Conservation (phyloP, 805 yeast species). For the Myxozyma melibiosi region DNA sequence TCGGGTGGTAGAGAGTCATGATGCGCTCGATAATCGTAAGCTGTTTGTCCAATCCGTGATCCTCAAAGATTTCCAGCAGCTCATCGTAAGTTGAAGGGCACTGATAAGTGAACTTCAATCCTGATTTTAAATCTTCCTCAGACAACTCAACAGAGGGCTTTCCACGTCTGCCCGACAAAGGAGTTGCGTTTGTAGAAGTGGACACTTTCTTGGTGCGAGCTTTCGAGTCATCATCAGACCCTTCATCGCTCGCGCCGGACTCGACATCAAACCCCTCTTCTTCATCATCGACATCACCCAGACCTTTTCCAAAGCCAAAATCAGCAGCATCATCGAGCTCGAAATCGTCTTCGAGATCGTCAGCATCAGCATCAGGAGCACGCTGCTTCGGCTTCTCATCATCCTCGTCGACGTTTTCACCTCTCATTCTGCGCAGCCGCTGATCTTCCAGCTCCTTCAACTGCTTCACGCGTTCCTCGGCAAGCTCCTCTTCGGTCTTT, state of each 20-base stretch:
- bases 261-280: conserved; percentile 44
- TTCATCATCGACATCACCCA: conserved; percentile 47
- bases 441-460: conserved; percentile 41
- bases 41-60: conserved; percentile 59
- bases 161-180: neutral
- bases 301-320: conserved; percentile 39
- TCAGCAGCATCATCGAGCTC: conserved; percentile 48
- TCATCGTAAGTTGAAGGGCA: conserved; percentile 64
- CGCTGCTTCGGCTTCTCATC: conserved; percentile 53
- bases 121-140: conserved; percentile 21
- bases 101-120: conserved; percentile 37
- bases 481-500: conserved; percentile 48
- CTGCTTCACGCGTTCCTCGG: conserved; percentile 41
- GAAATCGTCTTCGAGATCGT: conserved; percentile 29
- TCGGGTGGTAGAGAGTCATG: conserved; percentile 67
- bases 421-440: conserved; percentile 45
- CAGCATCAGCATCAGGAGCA: conserved; percentile 43
- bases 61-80: conserved; percentile 68
- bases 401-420: conserved; percentile 38
- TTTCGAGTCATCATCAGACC: conserved; percentile 9
- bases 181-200: conserved; percentile 3
- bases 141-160: conserved; percentile 4
- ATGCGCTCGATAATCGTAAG: conserved; percentile 52
- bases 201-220: neutral
- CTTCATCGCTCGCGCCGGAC: conserved; percentile 39